Evolutionary conservation across 805 yeast species (phyloP), one percentile per base, ranked within the genome.

Genomic region (Saccharomycopsis synnaedendra): DNA sequence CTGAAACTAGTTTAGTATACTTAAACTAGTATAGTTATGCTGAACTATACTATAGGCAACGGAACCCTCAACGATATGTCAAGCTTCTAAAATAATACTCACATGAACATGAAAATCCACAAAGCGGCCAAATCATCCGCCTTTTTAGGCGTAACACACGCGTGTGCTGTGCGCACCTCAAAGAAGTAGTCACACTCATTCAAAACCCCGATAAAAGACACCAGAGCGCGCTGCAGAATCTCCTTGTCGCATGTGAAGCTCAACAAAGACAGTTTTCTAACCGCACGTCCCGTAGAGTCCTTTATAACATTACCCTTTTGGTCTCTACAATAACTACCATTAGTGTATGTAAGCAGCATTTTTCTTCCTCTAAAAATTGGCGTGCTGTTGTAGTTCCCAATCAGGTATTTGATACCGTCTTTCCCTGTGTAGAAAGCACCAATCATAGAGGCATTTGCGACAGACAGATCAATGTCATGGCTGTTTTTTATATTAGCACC

Each of bases 171-270:
- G 54, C 87, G 66, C 33, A 86, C 87, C 58, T 87, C 96, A 61
- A 87, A 87, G 58, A 82, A 75, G 61, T 85, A 87, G 36, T 82
- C 77, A 63, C 96, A 87, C 53, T 87, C 85, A 60, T 85, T 75
- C 39, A 76, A 58, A 5, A 78, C 77, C 1, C 93, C 93, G 33
- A 87, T 72, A 60, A 72, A 86, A 11, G 84, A 72, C 0, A 86
- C 67, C 35, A 76, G 69, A 0, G 89, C 93, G 51, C 75, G 75
- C 4, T 75, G 64, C 59, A 75, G 62, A 58, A 83, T 75, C 44
- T 83, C 90, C 51, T 85, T 71, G 62, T 86, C 95, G 63, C 96
- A 87, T 9, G 80, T 73, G 54, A 87, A 84, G 28, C 85, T 73
- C 42, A 87, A 59, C 3, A 85, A 61, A 0, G 94, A 75, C 3